Percentiles rank a stretch among this genome's conserved stretches.
phyloP scores from a whole-genome alignment of 805 yeast species.

The Candida pseudofarinosa region DNA sequence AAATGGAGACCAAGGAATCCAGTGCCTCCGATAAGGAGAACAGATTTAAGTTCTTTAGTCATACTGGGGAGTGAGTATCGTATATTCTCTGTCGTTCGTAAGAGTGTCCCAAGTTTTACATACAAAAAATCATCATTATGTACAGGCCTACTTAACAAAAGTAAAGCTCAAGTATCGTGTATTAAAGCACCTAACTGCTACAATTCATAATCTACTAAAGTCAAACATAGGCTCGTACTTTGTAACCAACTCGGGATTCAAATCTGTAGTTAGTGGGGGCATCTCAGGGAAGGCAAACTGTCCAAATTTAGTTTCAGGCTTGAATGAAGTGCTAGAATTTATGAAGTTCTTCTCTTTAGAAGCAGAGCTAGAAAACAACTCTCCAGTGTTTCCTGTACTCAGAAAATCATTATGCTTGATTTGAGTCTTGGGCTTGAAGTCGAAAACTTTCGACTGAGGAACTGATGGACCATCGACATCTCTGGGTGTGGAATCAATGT shows the following conservation, averaged over 20 bases:
- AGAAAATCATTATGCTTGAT: not conserved
- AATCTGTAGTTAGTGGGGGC: not conserved
- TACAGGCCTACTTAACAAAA: too few species aligned
- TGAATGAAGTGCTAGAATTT: not conserved
- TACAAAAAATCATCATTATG: too few species aligned
- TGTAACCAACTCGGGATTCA: not conserved
- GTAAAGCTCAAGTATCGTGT: not conserved
- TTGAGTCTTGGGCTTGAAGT: not conserved
- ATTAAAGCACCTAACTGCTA: not conserved
- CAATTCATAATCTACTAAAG: not conserved
- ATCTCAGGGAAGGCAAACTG: not conserved
- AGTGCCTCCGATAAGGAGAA: slow-evolving; percentile 89
- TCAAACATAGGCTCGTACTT: not conserved
- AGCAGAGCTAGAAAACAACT: not conserved
- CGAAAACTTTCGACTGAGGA: not conserved
- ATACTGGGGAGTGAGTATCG: too few species aligned
- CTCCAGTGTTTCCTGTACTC: not conserved
- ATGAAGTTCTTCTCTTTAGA: not conserved
- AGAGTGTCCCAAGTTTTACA: too few species aligned
- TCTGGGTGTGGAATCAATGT: not conserved
- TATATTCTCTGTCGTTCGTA: too few species aligned
- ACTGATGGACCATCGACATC: not conserved
- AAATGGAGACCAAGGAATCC: slow-evolving; percentile 93
- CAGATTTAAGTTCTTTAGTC: slow-evolving; percentile 34
- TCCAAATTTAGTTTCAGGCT: not conserved